A percentile compares a stretch with the other conserved stretches of the same genome.
phyloP scores from a whole-genome alignment of 768 basidiomycete genomes.

The Fomitopsis serialis region DNA sequence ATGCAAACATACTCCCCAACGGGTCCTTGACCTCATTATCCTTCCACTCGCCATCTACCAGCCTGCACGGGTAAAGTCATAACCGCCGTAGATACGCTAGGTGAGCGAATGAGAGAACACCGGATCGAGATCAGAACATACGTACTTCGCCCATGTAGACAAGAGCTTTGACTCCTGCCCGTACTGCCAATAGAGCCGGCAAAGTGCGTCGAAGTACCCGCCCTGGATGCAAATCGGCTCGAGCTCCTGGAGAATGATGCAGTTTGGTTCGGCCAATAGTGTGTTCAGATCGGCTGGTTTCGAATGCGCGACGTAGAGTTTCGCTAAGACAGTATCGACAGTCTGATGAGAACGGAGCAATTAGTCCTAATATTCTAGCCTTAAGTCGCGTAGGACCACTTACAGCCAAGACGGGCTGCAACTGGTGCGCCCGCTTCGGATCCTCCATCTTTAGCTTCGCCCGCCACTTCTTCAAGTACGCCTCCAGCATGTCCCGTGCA shows the following conservation, averaged over 20 bases:
- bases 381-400: neutral
- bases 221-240: constrained; percentile 46
- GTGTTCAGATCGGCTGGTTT: constrained; percentile 58
- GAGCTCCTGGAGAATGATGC: constrained; percentile 54
- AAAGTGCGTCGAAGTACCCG: constrained; percentile 58
- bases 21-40: constrained; percentile 66
- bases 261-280: constrained; percentile 49
- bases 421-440: constrained; percentile 15
- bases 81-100: neutral
- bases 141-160: constrained; percentile 62
- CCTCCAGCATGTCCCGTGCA: constrained; percentile 72
- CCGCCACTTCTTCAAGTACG: constrained; percentile 60
- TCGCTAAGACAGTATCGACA: constrained; percentile 79
- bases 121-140: neutral
- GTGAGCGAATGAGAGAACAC: constrained; percentile 1
- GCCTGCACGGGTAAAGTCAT: constrained; percentile 30
- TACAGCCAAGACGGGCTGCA: constrained; percentile 16
- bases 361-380: too few species aligned
- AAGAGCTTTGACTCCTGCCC: constrained; percentile 60
- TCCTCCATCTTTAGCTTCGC: constrained; percentile 36
- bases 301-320: constrained; percentile 59
- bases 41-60: constrained; percentile 60
- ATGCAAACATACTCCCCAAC: constrained; percentile 47
- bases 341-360: constrained; percentile 34
- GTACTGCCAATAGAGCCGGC: constrained; percentile 50